Evolutionary conservation across 768 basidiomycete genomes (phyloP).

Genomic region (Antrodiella citrinella): DNA sequence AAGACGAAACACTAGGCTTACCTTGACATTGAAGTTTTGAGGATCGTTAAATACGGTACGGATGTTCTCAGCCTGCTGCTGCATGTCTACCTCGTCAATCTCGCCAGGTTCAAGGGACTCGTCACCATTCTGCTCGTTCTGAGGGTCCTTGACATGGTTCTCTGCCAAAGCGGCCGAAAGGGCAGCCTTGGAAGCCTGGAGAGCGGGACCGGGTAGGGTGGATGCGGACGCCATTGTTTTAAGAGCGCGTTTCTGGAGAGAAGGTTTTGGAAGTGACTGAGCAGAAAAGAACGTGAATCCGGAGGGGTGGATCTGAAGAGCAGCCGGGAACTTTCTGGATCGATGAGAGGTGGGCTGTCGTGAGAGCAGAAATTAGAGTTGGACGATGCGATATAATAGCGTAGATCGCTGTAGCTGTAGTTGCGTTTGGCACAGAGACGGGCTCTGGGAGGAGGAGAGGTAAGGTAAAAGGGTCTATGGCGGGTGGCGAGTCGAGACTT

Average conservation of each 20-base stretch:
- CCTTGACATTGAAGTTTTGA: slow-evolving; percentile 94
- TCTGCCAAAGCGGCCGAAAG: slow-evolving; percentile 67
- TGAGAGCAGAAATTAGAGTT: too few relatives aligned
- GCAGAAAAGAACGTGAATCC: slow-evolving; percentile 15
- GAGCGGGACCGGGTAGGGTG: slow-evolving; percentile 54
- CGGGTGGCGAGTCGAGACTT: too few relatives aligned
- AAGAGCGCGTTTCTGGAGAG: too few relatives aligned
- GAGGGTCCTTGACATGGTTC: slow-evolving; percentile 26
- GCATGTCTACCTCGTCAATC: slow-evolving; percentile 82
- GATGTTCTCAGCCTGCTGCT: slow-evolving; percentile 73
- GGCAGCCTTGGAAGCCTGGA: slow-evolving; percentile 76
- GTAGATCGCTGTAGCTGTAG: too few relatives aligned
- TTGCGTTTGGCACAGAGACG: too few relatives aligned
- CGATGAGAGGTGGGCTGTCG: too few relatives aligned
- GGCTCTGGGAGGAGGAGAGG: too few relatives aligned
- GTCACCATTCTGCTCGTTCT: slow-evolving; percentile 26
- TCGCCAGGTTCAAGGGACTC: slow-evolving; percentile 63
- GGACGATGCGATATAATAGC: too few relatives aligned
- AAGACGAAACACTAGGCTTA: slow-evolving; percentile 23
- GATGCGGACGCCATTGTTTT: too few relatives aligned
- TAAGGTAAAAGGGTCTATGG: too few relatives aligned
- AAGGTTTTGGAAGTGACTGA: slow-evolving; percentile 17
- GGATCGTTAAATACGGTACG: slow-evolving; percentile 93
- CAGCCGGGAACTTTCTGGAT: too few relatives aligned
- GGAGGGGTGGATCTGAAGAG: neutral